A percentile compares a stretch with the other conserved stretches of the same genome.
Conservation (phyloP, 73 alveolate species). For the Loxodes magnus region DNA sequence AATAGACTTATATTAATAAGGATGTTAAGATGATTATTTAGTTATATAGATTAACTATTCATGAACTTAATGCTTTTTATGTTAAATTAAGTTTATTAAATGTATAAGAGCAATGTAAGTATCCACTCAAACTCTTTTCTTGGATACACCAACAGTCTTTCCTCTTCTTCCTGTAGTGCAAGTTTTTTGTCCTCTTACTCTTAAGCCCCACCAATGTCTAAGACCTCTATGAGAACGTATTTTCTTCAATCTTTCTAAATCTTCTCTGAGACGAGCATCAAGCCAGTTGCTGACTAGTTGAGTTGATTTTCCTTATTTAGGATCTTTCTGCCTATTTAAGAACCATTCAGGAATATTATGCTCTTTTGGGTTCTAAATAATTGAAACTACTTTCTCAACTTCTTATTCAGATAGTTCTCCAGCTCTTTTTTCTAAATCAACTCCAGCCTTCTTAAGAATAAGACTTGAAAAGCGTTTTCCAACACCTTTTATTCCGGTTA, state of each 20-base stretch:
- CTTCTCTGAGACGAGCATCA: conserved; percentile 95
- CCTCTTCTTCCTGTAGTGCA: conserved; percentile 99
- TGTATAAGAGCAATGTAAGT: too few relatives aligned
- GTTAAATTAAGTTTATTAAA: too few relatives aligned
- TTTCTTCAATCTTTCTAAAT: conserved; percentile 98
- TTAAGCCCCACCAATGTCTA: conserved; percentile 91
- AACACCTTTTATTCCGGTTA: conserved; percentile 92
- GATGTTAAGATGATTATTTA: too few relatives aligned
- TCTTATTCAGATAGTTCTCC: conserved; percentile 97
- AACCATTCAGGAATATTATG: conserved; percentile 96
- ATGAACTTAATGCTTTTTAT: too few relatives aligned
- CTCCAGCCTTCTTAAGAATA: conserved; percentile 64
- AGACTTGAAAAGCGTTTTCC: conserved; percentile 95
- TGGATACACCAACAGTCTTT: conserved; percentile 93
- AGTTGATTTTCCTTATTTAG: conserved; percentile 65
- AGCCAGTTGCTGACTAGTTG: conserved; percentile 84
- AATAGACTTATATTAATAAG: too few relatives aligned
- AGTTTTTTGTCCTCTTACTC: conserved; percentile 99
- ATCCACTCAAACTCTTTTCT: too few relatives aligned
- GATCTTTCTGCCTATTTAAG: conserved; percentile 92
- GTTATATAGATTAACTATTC: too few relatives aligned
- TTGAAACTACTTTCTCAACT: conserved; percentile 88
- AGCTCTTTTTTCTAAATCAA: conserved; percentile 86
- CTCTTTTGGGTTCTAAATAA: conserved; percentile 90
- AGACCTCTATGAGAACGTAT: conserved; percentile 94